Evolutionary conservation across 2,329 filamentous ascomycete genomes (phyloP), one percentile per base, ranked within the genome.

Genomic region (Aspergillus pseudoglaucus): DNA sequence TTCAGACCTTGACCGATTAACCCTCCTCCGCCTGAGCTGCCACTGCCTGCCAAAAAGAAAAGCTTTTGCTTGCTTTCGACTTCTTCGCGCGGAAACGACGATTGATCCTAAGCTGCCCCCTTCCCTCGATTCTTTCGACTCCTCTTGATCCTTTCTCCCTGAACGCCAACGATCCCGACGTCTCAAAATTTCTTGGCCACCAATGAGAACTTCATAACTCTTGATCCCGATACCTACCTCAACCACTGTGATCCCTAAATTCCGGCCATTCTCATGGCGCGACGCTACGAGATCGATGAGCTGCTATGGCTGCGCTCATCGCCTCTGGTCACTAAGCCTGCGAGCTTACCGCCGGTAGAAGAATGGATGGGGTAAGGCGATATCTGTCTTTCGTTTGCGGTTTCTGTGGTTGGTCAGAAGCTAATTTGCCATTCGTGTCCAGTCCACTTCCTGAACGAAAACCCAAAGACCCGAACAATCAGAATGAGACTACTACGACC

Each of bases 361-460:
- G 88, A 95, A 75, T 97, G 90, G 90, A 95, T 96, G 89, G 90
- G 91, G 87, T 95, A 76, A 65, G 81, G 15, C 53, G 23, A 48
- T 38, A 30, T 43, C 46, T 47, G 10, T 30, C 17, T 39, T 56
- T 47, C 35, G 22, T 22, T 42, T 35, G 35, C 30, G 40, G 42
- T 52, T 47, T 47, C 17, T 42, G 15, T 35, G 33, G 6, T 35
- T 12, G 25, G 10, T 49, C 38, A 46, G 49, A 55, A 47, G 52
- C 61, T 62, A 47, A 64, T 49, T 45, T 43, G 43, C 47, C 47
- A 42, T 57, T 33, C 50, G 32, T 54, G 38, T 46, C 39, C 49
- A 71, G 71, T 48, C 69, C 72, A 51, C 59, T 70, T 49, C 66
- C 68, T 53, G 71, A 75, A 50, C 66, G 46, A 42, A 67, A 62